phyloP scores from a whole-genome alignment of 108 stramenopile species.

The Skeletonema marinoi region DNA sequence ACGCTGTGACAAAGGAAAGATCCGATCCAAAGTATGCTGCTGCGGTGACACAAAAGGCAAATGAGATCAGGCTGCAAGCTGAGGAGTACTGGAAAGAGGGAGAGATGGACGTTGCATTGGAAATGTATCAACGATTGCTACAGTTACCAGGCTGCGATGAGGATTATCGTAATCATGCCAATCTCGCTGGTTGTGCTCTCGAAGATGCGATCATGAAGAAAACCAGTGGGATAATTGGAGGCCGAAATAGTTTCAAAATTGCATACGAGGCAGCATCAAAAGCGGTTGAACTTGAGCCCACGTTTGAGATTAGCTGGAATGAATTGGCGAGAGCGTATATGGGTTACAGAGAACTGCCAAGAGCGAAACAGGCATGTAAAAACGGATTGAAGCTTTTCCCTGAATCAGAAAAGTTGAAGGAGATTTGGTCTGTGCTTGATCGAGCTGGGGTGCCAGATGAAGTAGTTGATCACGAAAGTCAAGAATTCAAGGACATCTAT shows the following conservation, averaged over 20 bases:
- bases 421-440: neutral
- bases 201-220: neutral
- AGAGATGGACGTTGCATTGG: neutral
- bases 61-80: neutral
- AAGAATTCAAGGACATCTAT: neutral
- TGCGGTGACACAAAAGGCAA: neutral
- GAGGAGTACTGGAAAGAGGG: neutral
- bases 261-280: slow-evolving; percentile 1
- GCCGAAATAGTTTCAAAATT: neutral
- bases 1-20: neutral
- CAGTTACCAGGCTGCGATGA: neutral
- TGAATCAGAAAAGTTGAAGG: neutral
- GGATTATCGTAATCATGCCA: neutral
- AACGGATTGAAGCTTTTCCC: neutral
- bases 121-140: neutral
- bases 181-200: neutral
- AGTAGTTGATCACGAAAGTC: slow-evolving; percentile 5
- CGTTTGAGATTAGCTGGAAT: neutral
- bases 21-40: slow-evolving; percentile 1
- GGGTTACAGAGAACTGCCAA: neutral
- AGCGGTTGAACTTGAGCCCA: neutral
- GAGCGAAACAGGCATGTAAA: neutral
- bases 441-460: neutral
- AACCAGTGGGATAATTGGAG: neutral
- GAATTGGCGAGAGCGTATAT: neutral